Base-by-base conservation (phyloP, 257 asterid genomes). In the Echites panduratus region DNA sequence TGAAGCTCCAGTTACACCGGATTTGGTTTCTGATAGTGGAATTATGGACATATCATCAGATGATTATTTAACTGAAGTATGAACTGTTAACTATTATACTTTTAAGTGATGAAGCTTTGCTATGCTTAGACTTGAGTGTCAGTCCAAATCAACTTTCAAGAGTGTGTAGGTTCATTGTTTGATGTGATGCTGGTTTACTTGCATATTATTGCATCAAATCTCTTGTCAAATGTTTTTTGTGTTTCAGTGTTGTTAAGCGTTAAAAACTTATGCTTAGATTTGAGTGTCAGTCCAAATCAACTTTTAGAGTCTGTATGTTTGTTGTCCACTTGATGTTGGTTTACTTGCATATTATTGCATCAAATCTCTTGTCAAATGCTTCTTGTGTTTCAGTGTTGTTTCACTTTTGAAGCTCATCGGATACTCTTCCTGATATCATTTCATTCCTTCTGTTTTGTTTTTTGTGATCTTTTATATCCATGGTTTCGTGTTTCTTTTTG, bases 1-100 rank as follows among this genome's bases (percentile, higher is more conserved):
- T 59, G 95, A 83, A 81, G 88, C 87, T 74, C 96, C 92, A 19
- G 59, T 57, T 70, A 84, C 96, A 56, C 90, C 96, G 19, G 95
- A 87, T 68, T 81, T 84, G 82, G 74, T 78, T 70, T 85, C 91
- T 47, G 95, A 86, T 74, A 24, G 79, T 32, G 95, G 89, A 79
- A 76, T 79, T 61, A 41, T 80, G 72, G 85, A 83, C 81, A 79
- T 81, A 64, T 81, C 90, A 13, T 85, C 85, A 89, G 90, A 84
- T 66, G 91, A 85, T 75, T 77, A 79, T 82, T 84, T 87, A 78
- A 79, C 87, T 8, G 93, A 88, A 82, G 98, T 92, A 89, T 73
- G 86, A 26, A 80, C 56, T 54, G 58, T 45, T 35, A 69, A 53
- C 17, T 14, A 61, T 73, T 61, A 27, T 0, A 52, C 70, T 81